These are phyloP conservation scores for Sonneratia caseolaris DNA, from an alignment of 345 rosid species.

Conservation along the genomic window DNA sequence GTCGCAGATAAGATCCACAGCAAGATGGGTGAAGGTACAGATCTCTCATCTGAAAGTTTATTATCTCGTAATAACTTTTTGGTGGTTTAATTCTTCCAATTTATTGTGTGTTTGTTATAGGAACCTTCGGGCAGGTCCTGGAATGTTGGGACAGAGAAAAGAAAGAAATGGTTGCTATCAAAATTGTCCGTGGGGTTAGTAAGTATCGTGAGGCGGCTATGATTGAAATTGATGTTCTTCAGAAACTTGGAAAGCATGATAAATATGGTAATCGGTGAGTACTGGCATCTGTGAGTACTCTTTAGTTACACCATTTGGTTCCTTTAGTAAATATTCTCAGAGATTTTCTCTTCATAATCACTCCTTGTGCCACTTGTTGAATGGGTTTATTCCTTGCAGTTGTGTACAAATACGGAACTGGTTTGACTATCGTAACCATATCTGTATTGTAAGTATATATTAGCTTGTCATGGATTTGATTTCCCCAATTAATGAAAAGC, in stretches of 20 bases:
- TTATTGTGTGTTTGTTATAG: slow-evolving; percentile 20
- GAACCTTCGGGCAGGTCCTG: slow-evolving; percentile 85
- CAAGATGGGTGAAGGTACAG: slow-evolving; percentile 89
- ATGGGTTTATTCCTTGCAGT: slow-evolving; percentile 95
- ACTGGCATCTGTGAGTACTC: neutral
- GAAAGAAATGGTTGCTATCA: slow-evolving; percentile 84
- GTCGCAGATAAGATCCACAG: slow-evolving; percentile 71
- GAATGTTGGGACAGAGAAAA: slow-evolving; percentile 91
- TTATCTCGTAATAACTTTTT: neutral
- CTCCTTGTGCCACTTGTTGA: slow-evolving; percentile 38
- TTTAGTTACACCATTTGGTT: neutral
- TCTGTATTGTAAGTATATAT: slow-evolving; percentile 95
- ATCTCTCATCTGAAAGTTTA: neutral
- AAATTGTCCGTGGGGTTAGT: slow-evolving; percentile 79
- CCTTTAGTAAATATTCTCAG: slow-evolving; percentile 1
- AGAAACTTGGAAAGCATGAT: slow-evolving; percentile 78
- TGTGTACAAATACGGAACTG: slow-evolving; percentile 99
- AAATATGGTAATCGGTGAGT: slow-evolving; percentile 80
- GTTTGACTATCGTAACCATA: slow-evolving; percentile 99
- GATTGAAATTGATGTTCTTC: slow-evolving; percentile 81
- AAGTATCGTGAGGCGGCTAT: slow-evolving; percentile 89
- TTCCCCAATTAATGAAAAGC: slow-evolving; percentile 49
- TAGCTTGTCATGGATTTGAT: slow-evolving; percentile 44
- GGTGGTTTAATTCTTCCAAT: slow-evolving; percentile 10
- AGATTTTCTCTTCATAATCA: neutral